Evolutionary conservation across 2,329 filamentous ascomycete genomes (phyloP), one percentile per base, ranked within the genome.

Genomic region (Pseudogymnoascus sp.): DNA sequence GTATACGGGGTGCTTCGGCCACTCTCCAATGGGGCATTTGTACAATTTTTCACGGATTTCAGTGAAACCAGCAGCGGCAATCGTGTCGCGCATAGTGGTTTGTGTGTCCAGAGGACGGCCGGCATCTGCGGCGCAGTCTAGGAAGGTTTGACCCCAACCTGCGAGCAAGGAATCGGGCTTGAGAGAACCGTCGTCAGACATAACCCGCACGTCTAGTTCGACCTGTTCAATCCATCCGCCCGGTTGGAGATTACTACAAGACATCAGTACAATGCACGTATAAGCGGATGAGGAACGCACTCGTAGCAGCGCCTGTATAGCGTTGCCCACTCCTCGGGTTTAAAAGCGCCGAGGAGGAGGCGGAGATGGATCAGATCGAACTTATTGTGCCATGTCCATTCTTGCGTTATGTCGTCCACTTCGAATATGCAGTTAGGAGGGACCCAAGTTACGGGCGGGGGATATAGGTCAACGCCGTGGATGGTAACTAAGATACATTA

Each of bases 331-430:
- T 67, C 66, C 8, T 62, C 43, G 1, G 38, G 62, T 3, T 61
- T 67, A 50, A 70, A 69, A 8, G 69, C 66, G 28, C 63, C 63
- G 28, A 59, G 26, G 12, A 64, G 40, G n/a, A 41, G 12, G 10
- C 63, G 60, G 35, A 40, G 66, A 65, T 59, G 69, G 64, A 83
- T 78, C 64, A 77, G 78, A 67, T 82, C 79, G 67, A 82, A 82
- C 65, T 79, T 72, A 1, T 74, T 70, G 65, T 78, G 78, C 1
- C 33, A 61, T n/a, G 78, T 72, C 81, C 81, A 84, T 6, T 76
- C 72, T 61, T 78, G 65, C 22, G 67, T 63, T 14, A 66, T 62
- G 31, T 68, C 68, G 60, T 70, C 69, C 3, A 70, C 68, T 60
- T 70, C 67, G 11, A 70, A 64, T 43, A 67, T 59, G 59, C 68